Conservation (phyloP, 2,329 filamentous ascomycete genomes). For the Cladosporium halotolerans region DNA sequence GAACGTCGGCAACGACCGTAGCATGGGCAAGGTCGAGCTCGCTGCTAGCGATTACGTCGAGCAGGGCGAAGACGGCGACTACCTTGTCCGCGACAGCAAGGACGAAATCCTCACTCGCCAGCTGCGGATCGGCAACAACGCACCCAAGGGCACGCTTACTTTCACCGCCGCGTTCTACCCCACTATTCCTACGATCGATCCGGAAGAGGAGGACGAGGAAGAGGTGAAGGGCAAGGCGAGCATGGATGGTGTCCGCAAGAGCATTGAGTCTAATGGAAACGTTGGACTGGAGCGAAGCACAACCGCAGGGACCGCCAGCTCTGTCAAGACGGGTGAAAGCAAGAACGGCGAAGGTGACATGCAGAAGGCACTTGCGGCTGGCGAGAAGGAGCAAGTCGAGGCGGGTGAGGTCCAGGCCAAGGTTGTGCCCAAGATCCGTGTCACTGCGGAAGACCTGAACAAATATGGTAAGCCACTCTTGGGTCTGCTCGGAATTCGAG, state of each 20-base stretch:
- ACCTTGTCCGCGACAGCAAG: conserved; percentile 71
- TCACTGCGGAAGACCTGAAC: conserved; percentile 72
- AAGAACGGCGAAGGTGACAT: conserved; percentile 35
- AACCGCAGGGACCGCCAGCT: conserved; percentile 37
- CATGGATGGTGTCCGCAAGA: conserved; percentile 16
- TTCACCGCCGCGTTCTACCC: conserved; percentile 90
- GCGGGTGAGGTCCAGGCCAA: conserved; percentile 43
- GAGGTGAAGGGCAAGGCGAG: conserved; percentile 17
- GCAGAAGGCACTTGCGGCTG: conserved; percentile 41
- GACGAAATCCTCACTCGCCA: conserved; percentile 53
- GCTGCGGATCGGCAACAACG: conserved; percentile 68
- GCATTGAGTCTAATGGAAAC: conserved; percentile 13
- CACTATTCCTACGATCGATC: conserved; percentile 77
- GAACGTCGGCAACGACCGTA: conserved; percentile 82
- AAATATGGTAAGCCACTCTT: conserved; percentile 56
- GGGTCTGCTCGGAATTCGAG: background rate
- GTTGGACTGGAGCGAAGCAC: conserved; percentile 17
- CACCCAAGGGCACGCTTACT: conserved; percentile 70
- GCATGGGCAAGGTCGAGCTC: conserved; percentile 74
- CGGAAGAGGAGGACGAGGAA: conserved; percentile 69
- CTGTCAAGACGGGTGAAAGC: conserved; percentile 28
- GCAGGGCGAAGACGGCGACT: conserved; percentile 75
- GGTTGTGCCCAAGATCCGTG: conserved; percentile 65
- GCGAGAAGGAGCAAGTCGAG: conserved; percentile 41
- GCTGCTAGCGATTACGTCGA: conserved; percentile 70